Conservation (phyloP, 306 rosid genomes). For the Lagenaria siceraria region DNA sequence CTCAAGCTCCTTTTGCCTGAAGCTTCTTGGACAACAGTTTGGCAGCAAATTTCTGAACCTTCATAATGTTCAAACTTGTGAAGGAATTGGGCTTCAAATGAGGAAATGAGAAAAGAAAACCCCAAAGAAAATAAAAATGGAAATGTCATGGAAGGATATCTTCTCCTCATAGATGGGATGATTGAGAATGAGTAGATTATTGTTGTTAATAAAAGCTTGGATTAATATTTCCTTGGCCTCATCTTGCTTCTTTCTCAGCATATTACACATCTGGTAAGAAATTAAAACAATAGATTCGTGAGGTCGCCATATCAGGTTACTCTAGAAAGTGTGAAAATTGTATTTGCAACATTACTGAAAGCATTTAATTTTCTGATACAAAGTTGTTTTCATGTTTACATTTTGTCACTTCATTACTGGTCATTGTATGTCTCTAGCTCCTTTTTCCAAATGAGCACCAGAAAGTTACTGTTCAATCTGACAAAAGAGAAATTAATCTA, state of each 20-base stretch:
- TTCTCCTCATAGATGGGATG: slow-evolving; percentile 74
- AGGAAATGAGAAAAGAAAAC: not conserved
- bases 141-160: slow-evolving; percentile 50
- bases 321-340: not conserved
- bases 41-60: slow-evolving; percentile 63
- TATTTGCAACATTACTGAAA: not conserved
- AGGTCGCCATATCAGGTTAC: not conserved
- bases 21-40: slow-evolving; percentile 46
- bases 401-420: not conserved
- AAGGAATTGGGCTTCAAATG: slow-evolving; percentile 27
- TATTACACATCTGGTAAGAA: slow-evolving; percentile 55
- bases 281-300: not conserved
- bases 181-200: slow-evolving; percentile 73
- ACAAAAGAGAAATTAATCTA: not conserved
- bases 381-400: not conserved
- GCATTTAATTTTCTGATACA: not conserved
- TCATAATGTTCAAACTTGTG: slow-evolving; percentile 36
- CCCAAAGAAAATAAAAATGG: slow-evolving; percentile 1
- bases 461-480: not conserved
- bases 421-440: not conserved
- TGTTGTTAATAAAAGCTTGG: slow-evolving; percentile 68
- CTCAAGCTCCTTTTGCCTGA: slow-evolving; percentile 23
- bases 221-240: slow-evolving; percentile 75
- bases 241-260: slow-evolving; percentile 74
- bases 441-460: not conserved